Evolutionary conservation across 176 grass and related monocot genomes (phyloP).

Genomic region (Puya raimondii): DNA sequence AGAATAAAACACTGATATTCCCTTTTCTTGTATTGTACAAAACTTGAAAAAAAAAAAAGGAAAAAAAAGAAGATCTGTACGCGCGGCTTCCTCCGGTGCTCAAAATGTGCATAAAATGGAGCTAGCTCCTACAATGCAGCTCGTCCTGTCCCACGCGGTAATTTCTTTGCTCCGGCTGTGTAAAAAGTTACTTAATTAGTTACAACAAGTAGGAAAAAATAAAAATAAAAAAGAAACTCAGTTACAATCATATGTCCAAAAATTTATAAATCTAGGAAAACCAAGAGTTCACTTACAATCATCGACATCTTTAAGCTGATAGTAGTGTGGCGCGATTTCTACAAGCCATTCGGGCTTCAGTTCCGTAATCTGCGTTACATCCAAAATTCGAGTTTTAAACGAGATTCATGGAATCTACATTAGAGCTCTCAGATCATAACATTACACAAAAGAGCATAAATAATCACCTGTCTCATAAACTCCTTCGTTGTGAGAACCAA

Average conservation of each 20-base stretch:
- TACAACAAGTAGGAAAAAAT: not conserved
- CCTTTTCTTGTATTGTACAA: no score
- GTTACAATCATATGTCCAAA: not conserved
- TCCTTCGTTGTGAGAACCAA: constrained; percentile 89
- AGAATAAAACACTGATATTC: no score
- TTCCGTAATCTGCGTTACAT: constrained; percentile 55
- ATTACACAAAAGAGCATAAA: constrained; percentile 2
- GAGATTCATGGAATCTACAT: constrained; percentile 4
- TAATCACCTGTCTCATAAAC: constrained; percentile 78
- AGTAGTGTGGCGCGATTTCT: constrained; percentile 92
- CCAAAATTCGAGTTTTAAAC: not conserved
- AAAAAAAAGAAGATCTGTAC: no score
- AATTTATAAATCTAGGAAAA: constrained; percentile 6
- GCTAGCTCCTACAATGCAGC: constrained; percentile 35
- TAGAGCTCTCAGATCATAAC: not conserved
- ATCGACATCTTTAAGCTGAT: constrained; percentile 86
- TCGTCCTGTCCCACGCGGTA: constrained; percentile 56
- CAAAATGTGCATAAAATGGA: no score
- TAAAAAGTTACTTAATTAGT: not conserved
- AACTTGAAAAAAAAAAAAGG: no score
- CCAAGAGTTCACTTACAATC: constrained; percentile 42
- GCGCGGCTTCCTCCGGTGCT: no score
- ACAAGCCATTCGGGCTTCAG: constrained; percentile 80
- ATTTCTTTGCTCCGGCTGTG: constrained; percentile 67
- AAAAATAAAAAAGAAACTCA: not conserved